A percentile compares a stretch with the other conserved stretches of the same genome.
phyloP scores from a whole-genome alignment of 352 stramenopile species.

The Globisporangium polare region DNA sequence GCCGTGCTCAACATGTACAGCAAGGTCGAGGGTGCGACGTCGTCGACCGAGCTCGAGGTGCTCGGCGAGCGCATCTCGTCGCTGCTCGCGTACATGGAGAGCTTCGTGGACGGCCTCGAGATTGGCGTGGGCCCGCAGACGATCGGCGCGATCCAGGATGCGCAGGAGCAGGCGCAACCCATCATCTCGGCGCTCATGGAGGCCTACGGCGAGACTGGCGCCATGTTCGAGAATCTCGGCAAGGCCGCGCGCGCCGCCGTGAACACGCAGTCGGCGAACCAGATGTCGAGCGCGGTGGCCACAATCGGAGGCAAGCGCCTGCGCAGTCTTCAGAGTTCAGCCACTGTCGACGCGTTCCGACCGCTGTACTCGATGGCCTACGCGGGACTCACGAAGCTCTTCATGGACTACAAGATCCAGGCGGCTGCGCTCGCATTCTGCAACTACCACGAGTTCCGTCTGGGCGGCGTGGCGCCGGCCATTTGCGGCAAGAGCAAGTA shows the following conservation, averaged over 20 bases:
- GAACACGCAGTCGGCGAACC: background rate
- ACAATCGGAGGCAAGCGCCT: background rate
- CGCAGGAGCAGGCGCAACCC: background rate
- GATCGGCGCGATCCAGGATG: constrained; percentile 7
- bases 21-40: background rate
- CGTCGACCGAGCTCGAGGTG: background rate
- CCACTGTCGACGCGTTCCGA: background rate
- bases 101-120: background rate
- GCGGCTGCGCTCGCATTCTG: constrained; percentile 17
- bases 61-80: background rate
- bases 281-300: too few species aligned
- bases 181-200: background rate
- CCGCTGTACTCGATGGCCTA: constrained; percentile 17
- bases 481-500: constrained; percentile 9
- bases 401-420: constrained; percentile 17
- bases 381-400: constrained; percentile 9
- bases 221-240: background rate
- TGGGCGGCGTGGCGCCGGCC: constrained; percentile 7
- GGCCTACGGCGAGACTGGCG: background rate
- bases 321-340: background rate
- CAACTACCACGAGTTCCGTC: constrained; percentile 20
- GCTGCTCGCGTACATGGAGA: background rate
- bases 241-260: background rate
- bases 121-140: background rate
- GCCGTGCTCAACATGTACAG: background rate